Percentiles rank a stretch among this genome's conserved stretches.
Conservation (phyloP, 148 eudicot species). For the Fagopyrum homotropicum region DNA sequence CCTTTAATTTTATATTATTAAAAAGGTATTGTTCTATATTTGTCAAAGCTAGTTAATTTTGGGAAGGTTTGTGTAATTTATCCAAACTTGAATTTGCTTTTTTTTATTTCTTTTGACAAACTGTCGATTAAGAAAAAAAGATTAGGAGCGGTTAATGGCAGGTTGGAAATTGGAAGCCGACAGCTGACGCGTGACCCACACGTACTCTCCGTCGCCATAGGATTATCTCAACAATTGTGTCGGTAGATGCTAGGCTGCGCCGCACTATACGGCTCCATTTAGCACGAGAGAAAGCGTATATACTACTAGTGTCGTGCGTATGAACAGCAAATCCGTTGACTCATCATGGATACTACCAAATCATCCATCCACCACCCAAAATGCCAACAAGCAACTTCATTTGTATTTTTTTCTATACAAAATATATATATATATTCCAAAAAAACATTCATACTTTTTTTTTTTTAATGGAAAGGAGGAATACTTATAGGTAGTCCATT, state of each 20-base stretch:
- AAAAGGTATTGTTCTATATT: not conserved
- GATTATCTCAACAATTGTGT: not conserved
- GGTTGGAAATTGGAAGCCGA: not conserved
- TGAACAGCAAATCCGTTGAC: not conserved
- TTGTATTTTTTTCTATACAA: too few species aligned
- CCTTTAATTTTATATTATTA: not conserved
- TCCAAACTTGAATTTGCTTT: too few species aligned
- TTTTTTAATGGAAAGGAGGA: too few species aligned
- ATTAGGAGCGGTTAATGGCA: not conserved
- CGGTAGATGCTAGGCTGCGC: conserved; percentile 4
- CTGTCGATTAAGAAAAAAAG: not conserved
- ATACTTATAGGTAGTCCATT: too few species aligned
- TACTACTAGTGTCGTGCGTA: not conserved
- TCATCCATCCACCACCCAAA: not conserved
- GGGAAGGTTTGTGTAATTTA: too few species aligned
- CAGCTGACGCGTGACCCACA: not conserved
- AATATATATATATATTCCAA: too few species aligned
- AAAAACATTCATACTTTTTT: too few species aligned
- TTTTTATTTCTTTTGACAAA: too few species aligned
- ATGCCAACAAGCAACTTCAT: not conserved
- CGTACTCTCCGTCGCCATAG: not conserved
- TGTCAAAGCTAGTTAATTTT: too few species aligned
- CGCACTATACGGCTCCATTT: not conserved
- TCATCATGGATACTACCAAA: not conserved
- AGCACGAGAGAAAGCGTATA: not conserved